Conservation (phyloP, 495 filamentous ascomycete genomes). For the Hypoxylon intermedium region DNA sequence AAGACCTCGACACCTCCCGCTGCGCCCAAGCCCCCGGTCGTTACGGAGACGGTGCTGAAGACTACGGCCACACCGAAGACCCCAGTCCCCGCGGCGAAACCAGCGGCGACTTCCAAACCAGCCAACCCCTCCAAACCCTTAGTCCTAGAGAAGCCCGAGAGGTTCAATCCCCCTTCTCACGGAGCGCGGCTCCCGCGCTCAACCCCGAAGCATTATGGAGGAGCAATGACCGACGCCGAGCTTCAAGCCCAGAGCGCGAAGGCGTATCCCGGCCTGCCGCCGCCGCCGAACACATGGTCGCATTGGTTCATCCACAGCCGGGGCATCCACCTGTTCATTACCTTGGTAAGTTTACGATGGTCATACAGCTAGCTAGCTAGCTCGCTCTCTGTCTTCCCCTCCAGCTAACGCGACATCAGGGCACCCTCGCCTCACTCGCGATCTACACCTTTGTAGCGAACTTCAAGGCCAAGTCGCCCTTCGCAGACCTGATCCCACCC, state of each 20-base stretch:
- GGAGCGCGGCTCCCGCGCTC: constrained; percentile 61
- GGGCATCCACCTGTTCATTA: constrained; percentile 78
- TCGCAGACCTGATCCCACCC: constrained; percentile 73
- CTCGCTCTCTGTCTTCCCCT: not conserved
- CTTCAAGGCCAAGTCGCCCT: constrained; percentile 74
- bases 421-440: constrained; percentile 71
- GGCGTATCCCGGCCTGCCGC: constrained; percentile 83
- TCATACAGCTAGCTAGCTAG: not conserved
- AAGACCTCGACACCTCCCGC: constrained; percentile 4
- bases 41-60: constrained; percentile 1
- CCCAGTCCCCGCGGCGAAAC: constrained; percentile 19
- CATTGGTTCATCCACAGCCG: constrained; percentile 76
- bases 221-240: constrained; percentile 64
- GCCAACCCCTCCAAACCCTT: constrained; percentile 56
- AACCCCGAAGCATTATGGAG: constrained; percentile 69
- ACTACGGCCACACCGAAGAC: constrained; percentile 19
- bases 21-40: not conserved
- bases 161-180: constrained; percentile 88
- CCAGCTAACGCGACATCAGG: constrained; percentile 48
- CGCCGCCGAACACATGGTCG: constrained; percentile 75
- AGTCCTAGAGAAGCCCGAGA: constrained; percentile 78
- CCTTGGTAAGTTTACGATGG: constrained; percentile 67
- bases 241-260: constrained; percentile 64
- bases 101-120: not conserved
- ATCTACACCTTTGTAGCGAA: constrained; percentile 70